A percentile compares a stretch with the other conserved stretches of the same genome.
These are phyloP conservation scores for Cenchrus fungigraminus DNA, from an alignment of 176 grass and related monocot species.

Conservation along the genomic window DNA sequence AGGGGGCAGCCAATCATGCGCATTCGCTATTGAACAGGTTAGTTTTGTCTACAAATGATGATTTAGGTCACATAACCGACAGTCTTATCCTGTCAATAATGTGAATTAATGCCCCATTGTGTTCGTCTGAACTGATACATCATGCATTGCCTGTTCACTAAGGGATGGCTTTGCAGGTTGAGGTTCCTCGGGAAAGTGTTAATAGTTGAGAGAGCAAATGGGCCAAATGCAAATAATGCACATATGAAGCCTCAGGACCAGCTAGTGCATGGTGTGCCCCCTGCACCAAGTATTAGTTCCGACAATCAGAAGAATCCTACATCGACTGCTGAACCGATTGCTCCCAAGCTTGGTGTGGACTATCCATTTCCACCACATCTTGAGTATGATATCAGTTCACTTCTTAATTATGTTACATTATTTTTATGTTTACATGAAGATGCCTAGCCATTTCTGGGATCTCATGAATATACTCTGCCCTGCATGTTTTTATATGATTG, in stretches of 20 bases:
- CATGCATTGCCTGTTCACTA: slow-evolving; percentile 22
- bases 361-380: slow-evolving; percentile 94
- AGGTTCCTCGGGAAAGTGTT: slow-evolving; percentile 88
- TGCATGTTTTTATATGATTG: neutral
- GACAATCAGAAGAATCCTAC: slow-evolving; percentile 51
- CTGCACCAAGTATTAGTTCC: slow-evolving; percentile 39
- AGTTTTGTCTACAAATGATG: neutral
- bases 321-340: slow-evolving; percentile 65
- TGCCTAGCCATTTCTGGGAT: neutral
- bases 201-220: slow-evolving; percentile 68
- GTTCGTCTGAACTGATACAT: neutral
- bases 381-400: slow-evolving; percentile 55
- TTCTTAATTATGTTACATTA: neutral
- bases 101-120: neutral
- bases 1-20: slow-evolving; percentile 65
- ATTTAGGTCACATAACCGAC: neutral
- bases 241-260: slow-evolving; percentile 54
- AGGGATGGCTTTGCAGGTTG: slow-evolving; percentile 60
- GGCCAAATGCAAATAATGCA: slow-evolving; percentile 46
- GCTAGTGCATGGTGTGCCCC: slow-evolving; percentile 25
- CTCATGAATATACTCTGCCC: neutral
- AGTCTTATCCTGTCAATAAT: neutral
- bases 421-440: neutral
- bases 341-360: slow-evolving; percentile 82
- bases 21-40: slow-evolving; percentile 79